phyloP scores from a whole-genome alignment of 768 basidiomycete species.

The Sutorius australiensis region DNA sequence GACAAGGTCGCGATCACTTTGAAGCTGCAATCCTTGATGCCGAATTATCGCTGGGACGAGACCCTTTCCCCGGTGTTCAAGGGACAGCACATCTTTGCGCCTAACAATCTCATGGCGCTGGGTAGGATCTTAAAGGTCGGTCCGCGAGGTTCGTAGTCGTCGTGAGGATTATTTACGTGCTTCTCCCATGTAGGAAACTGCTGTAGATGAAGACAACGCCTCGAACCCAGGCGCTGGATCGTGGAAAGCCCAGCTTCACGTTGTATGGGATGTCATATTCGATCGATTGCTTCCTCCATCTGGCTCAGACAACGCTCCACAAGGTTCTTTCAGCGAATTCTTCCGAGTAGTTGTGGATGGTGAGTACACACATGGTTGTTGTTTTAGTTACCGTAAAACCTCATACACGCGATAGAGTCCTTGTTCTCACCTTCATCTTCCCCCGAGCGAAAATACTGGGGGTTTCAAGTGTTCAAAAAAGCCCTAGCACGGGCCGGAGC shows the following conservation, averaged over 20 bases:
- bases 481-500: conserved; percentile 65
- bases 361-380: conserved; percentile 32
- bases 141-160: neutral
- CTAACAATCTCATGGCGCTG: conserved; percentile 67
- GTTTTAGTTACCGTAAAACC: neutral
- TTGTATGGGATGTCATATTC: conserved; percentile 83
- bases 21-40: conserved; percentile 58
- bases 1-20: conserved; percentile 84
- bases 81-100: conserved; percentile 60
- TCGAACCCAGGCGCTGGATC: conserved; percentile 49
- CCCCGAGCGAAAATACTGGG: conserved; percentile 88
- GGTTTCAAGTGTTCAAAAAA: conserved; percentile 87
- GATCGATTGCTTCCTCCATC: conserved; percentile 63
- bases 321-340: conserved; percentile 83
- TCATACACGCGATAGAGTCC: conserved; percentile 53
- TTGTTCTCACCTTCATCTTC: conserved; percentile 83
- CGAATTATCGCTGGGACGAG: conserved; percentile 64
- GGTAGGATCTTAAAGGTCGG: conserved; percentile 77
- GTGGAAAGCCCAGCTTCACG: conserved; percentile 92
- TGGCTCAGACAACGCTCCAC: conserved; percentile 31
- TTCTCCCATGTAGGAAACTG: conserved; percentile 46
- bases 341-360: conserved; percentile 90
- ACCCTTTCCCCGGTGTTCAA: conserved; percentile 74
- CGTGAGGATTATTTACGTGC: conserved; percentile 8
- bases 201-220: conserved; percentile 50